These are phyloP conservation scores for Exophiala bonariae DNA, from an alignment of 2,329 filamentous ascomycete genomes.

Conservation along the genomic window DNA sequence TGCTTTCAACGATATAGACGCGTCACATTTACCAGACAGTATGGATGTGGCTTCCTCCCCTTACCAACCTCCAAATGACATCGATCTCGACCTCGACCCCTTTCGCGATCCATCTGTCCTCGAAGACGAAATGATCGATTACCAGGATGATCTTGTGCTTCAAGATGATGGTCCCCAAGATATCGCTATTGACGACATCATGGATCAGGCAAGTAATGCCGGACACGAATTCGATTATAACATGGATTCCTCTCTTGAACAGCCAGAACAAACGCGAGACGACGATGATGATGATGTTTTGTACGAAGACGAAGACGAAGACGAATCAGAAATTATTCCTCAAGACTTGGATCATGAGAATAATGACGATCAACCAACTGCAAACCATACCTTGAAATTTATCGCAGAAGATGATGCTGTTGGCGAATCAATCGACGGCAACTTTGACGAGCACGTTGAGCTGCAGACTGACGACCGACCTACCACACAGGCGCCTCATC, in stretches of 20 bases:
- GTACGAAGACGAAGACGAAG: slow-evolving; percentile 24
- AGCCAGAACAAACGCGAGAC: slow-evolving; percentile 10
- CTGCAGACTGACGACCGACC: background rate
- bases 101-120: slow-evolving; percentile 22
- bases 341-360: slow-evolving; percentile 10
- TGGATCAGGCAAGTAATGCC: slow-evolving; percentile 31
- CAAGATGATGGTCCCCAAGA: slow-evolving; percentile 36
- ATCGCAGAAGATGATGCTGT: background rate
- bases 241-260: slow-evolving; percentile 15
- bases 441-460: background rate
- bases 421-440: background rate
- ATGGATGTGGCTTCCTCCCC: slow-evolving; percentile 29
- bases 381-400: no score
- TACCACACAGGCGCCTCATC: no score
- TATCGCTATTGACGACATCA: slow-evolving; percentile 40
- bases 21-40: slow-evolving; percentile 23
- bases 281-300: slow-evolving; percentile 27
- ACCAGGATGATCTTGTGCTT: slow-evolving; percentile 26
- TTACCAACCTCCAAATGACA: slow-evolving; percentile 20
- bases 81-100: slow-evolving; percentile 28
- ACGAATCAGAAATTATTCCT: slow-evolving; percentile 12
- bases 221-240: slow-evolving; percentile 21
- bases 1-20: slow-evolving; percentile 19
- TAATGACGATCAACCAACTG: background rate
- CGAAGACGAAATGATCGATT: slow-evolving; percentile 28